Percentiles rank a stretch among this genome's conserved stretches.
Evolutionary conservation across 2,329 filamentous ascomycete genomes (phyloP).

Genomic region (Akanthomyces dipterigenus): DNA sequence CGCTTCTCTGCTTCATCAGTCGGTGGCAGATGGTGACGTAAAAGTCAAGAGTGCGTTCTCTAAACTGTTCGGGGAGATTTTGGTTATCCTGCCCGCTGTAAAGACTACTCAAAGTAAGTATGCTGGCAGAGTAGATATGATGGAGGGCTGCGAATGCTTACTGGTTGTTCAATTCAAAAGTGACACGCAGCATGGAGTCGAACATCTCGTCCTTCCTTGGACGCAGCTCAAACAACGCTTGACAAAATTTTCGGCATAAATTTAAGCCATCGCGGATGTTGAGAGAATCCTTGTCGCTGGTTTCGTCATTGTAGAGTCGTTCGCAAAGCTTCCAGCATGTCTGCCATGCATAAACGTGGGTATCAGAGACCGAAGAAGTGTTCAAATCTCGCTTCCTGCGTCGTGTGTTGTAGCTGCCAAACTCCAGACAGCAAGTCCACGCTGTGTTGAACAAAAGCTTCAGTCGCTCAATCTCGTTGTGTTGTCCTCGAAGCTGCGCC

Average conservation of each 20-base stretch:
- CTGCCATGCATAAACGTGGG: conserved; percentile 85
- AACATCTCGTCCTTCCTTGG: conserved; percentile 68
- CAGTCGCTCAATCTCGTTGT: conserved; percentile 62
- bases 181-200: conserved; percentile 84
- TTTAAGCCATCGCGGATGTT: conserved; percentile 72
- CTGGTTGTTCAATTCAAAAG: conserved; percentile 94
- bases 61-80: conserved; percentile 75
- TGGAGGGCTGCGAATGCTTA: conserved; percentile 27
- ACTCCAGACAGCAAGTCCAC: conserved; percentile 9
- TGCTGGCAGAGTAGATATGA: background rate
- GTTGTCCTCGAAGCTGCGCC: conserved; percentile 48
- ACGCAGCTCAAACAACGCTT: conserved; percentile 81
- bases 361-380: conserved; percentile 44
- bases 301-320: conserved; percentile 73
- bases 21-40: conserved; percentile 91
- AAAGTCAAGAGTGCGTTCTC: conserved; percentile 85
- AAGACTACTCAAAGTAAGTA: conserved; percentile 41
- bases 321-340: conserved; percentile 92
- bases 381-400: conserved; percentile 3
- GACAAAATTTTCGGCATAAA: conserved; percentile 85
- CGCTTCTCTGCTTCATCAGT: conserved; percentile 87
- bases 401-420: conserved; percentile 9
- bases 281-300: conserved; percentile 59
- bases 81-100: conserved; percentile 83
- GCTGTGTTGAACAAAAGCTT: conserved; percentile 56